phyloP scores from a whole-genome alignment of 2,329 filamentous ascomycete genomes.

The Ceratocystis cacaofunesta region DNA sequence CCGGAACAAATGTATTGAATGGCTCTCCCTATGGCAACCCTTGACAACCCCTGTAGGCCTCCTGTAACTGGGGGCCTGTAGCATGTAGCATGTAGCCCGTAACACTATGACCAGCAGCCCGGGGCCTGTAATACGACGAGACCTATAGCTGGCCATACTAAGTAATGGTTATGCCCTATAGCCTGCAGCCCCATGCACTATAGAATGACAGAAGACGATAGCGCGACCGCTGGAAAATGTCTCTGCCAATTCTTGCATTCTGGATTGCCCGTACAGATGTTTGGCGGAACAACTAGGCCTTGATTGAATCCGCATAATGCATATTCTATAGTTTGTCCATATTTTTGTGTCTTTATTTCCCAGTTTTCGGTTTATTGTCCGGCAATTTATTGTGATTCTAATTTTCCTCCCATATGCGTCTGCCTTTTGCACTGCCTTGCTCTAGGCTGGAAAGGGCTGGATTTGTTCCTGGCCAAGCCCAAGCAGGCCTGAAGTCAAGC shows the following conservation, averaged over 20 bases:
- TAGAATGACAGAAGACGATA: neutral
- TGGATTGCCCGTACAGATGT: neutral
- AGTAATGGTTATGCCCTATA: neutral
- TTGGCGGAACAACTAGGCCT: neutral
- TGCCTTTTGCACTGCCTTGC: conserved; percentile 3
- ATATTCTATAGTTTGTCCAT: no score
- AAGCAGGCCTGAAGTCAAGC: neutral
- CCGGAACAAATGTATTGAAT: neutral
- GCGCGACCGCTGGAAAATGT: neutral
- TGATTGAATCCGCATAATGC: neutral
- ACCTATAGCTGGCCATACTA: neutral
- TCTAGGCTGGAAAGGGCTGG: neutral
- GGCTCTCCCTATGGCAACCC: neutral
- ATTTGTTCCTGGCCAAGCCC: neutral
- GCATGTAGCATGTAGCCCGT: neutral
- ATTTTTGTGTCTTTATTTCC: no score
- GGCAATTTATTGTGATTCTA: neutral
- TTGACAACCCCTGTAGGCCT: neutral
- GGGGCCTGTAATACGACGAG: neutral
- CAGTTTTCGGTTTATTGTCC: no score
- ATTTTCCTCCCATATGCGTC: neutral
- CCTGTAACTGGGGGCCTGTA: neutral
- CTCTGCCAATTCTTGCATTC: neutral
- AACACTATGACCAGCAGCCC: neutral
- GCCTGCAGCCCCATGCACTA: neutral